Conservation (phyloP, 2,329 filamentous ascomycete species). For the Calcarisporium arbuscula region DNA sequence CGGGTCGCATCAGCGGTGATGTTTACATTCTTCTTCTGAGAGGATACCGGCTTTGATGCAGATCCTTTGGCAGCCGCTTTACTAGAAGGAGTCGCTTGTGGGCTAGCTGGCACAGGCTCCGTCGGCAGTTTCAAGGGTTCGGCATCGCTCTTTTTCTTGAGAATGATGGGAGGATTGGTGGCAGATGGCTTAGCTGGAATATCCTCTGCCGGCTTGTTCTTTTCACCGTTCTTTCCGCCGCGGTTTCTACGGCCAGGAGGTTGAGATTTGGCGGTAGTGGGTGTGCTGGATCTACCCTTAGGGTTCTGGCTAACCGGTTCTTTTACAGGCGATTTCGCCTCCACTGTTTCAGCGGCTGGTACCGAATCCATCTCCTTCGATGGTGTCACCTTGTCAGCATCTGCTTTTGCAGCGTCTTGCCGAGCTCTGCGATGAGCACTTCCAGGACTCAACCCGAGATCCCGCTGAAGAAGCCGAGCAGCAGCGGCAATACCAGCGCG, state of each 20-base stretch:
- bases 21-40: conserved; percentile 26
- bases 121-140: conserved; percentile 4
- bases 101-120: conserved; percentile 13
- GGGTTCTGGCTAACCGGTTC: conserved; percentile 12
- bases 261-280: conserved; percentile 20
- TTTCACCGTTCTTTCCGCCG: conserved; percentile 32
- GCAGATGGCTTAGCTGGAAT: conserved; percentile 18
- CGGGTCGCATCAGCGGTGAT: conserved; percentile 47
- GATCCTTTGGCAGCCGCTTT: too few relatives aligned
- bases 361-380: conserved; percentile 24
- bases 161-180: conserved; percentile 29
- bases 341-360: conserved; percentile 13
- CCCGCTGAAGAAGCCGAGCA: conserved; percentile 58
- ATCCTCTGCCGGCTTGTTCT: conserved; percentile 29
- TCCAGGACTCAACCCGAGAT: conserved; percentile 58
- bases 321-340: conserved; percentile 14
- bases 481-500: conserved; percentile 57
- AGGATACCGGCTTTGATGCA: too few relatives aligned
- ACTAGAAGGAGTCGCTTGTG: conserved; percentile 20
- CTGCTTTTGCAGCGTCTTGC: conserved; percentile 51
- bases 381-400: conserved; percentile 37
- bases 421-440: conserved; percentile 56
- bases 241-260: conserved; percentile 22
- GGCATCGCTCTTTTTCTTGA: conserved; percentile 34
- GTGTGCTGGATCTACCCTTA: conserved; percentile 16